Evolutionary conservation across 2,329 filamentous ascomycete species (phyloP), one percentile per base, ranked within the genome.

Genomic region (Coniella vitis): DNA sequence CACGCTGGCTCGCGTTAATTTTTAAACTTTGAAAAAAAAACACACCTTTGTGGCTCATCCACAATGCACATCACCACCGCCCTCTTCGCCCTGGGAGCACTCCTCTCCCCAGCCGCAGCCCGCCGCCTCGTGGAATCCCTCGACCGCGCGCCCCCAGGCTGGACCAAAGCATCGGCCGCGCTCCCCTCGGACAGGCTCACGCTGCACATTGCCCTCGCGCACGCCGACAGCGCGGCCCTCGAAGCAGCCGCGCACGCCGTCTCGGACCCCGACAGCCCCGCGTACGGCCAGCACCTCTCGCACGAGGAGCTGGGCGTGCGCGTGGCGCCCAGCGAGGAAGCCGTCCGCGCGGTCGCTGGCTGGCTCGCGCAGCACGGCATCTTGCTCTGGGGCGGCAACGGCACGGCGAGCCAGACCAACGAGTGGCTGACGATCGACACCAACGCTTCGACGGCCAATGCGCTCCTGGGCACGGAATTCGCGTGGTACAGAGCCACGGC

Each of bases 381-480:
- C 41, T 19, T 48, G 25, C 56, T 69, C 3, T 63, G 67, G 3
- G 69, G 81, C 14, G 65, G 76, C 41, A 66, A 77, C n/a, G n/a
- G n/a, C n/a, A n/a, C n/a, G n/a, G n/a, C n/a, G n/a, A n/a, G n/a
- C n/a, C n/a, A n/a, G n/a, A n/a, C n/a, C n/a, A n/a, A n/a, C 51
- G 74, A 83, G 60, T 85, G 81, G 81, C 69, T 86, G 57, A 77
- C 73, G 53, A 79, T 86, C 58, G 65, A 67, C 41, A 71, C 73
- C 3, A 71, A 71, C 2, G 71, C 78, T 3, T 61, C 63, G 35
- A 68, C 71, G 38, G 80, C 81, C 4, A 74, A 81, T 50, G 60
- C 63, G 12, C 69, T 86, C 59, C 65, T 85, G 55, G 68, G 73
- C 52, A 78, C 82, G 4, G 66, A 68, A 7, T 85, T 84, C 61